Percentiles rank a stretch among this genome's conserved stretches.
Evolutionary conservation across 2,329 filamentous ascomycete genomes (phyloP).

Genomic region (Coniella vitis): DNA sequence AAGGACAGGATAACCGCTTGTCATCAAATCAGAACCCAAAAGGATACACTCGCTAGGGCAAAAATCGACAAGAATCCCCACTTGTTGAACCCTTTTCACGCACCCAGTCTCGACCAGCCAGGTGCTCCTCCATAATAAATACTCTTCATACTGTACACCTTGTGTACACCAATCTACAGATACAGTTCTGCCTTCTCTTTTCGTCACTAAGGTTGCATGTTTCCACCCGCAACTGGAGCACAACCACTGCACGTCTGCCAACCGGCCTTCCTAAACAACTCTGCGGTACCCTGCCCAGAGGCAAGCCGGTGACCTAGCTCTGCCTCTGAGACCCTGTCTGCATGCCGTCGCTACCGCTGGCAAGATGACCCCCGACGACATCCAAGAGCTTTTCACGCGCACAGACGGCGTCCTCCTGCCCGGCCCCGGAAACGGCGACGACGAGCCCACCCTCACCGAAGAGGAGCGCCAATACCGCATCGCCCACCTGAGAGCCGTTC

Average conservation of each 20-base stretch:
- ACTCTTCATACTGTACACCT: no score
- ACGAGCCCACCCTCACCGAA: slow-evolving; percentile 14
- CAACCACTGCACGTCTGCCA: background rate
- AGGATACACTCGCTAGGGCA: background rate
- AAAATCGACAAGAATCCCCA: no score
- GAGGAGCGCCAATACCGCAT: slow-evolving; percentile 19
- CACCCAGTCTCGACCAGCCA: background rate
- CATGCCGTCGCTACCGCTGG: background rate
- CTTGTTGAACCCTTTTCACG: background rate
- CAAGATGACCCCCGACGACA: slow-evolving; percentile 30
- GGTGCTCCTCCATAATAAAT: no score
- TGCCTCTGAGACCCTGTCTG: background rate
- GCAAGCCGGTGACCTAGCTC: background rate
- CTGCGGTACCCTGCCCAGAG: background rate
- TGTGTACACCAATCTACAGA: no score
- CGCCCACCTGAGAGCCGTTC: slow-evolving; percentile 29
- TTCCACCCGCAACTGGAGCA: slow-evolving; percentile 2
- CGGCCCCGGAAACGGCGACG: slow-evolving; percentile 23
- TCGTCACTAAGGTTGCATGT: slow-evolving; percentile 10
- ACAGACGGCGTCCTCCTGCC: slow-evolving; percentile 25
- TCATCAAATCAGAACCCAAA: no score
- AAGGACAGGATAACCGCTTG: no score
- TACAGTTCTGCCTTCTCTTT: slow-evolving; percentile 5
- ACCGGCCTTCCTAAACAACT: slow-evolving; percentile 4
- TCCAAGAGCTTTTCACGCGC: slow-evolving; percentile 30